Evolutionary conservation across 768 basidiomycete genomes (phyloP).

Genomic region (Cystobasidium ongulense): DNA sequence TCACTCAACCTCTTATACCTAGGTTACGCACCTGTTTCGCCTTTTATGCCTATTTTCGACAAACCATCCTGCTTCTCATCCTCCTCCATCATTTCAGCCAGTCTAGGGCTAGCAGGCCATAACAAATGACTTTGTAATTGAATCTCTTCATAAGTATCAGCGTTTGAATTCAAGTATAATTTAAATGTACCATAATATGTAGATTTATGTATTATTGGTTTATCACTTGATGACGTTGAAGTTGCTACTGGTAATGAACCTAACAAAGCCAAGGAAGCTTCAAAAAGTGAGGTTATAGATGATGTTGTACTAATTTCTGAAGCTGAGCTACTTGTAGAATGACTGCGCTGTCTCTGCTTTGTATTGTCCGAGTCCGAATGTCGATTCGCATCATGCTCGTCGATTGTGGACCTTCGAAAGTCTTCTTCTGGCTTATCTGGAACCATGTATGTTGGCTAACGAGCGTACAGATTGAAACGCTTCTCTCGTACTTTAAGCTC

Average conservation of each 20-base stretch:
- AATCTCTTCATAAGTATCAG: not conserved
- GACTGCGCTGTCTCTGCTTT: not conserved
- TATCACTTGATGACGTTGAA: not conserved
- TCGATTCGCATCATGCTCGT: not conserved
- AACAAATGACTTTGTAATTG: conserved; percentile 27
- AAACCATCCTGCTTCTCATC: not conserved
- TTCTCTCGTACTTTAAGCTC: too few species aligned
- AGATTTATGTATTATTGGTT: not conserved
- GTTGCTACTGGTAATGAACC: conserved; percentile 15
- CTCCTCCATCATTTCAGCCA: conserved; percentile 18
- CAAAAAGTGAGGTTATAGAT: conserved; percentile 11
- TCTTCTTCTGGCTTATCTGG: not conserved
- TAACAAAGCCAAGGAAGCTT: conserved; percentile 3
- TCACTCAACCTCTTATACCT: not conserved
- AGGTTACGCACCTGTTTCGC: not conserved
- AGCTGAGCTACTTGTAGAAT: not conserved
- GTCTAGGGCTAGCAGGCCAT: conserved; percentile 17
- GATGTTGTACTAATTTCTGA: not conserved
- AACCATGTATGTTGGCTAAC: too few species aligned
- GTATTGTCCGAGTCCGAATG: not conserved
- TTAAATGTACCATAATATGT: not conserved
- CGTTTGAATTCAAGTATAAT: not conserved
- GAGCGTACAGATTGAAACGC: too few species aligned
- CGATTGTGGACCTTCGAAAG: not conserved
- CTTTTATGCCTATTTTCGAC: not conserved